Conservation (phyloP, 805 yeast species). For the Maudiozyma serrabonitensis region DNA sequence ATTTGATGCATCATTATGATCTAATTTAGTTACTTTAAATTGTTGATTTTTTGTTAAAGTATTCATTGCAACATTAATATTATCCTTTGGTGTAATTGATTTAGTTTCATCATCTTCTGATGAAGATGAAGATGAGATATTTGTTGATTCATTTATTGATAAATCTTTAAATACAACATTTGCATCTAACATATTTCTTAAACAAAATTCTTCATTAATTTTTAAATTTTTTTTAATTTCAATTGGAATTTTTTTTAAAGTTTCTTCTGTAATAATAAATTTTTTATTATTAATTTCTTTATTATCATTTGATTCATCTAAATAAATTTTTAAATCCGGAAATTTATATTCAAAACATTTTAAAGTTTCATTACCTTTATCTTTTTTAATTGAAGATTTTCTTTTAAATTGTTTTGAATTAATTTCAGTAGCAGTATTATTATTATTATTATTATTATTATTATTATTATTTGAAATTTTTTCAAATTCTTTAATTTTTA, state of each 20-base stretch:
- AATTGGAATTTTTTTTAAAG: neutral
- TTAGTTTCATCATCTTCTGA: neutral
- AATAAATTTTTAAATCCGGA: slow-evolving; percentile 13
- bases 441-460: neutral
- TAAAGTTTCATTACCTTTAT: slow-evolving; percentile 8
- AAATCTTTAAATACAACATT: neutral
- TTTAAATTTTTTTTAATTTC: slow-evolving; percentile 2
- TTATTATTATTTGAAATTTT: too few relatives aligned
- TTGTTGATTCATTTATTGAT: neutral
- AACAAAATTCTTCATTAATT: slow-evolving; percentile 2
- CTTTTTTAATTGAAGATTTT: neutral
- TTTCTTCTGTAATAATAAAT: neutral
- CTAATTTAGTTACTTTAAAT: slow-evolving; percentile 21
- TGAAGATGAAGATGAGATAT: too few relatives aligned
- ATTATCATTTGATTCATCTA: neutral
- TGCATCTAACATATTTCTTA: slow-evolving; percentile 1
- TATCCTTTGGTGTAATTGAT: neutral
- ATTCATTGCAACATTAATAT: neutral
- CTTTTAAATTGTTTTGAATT: neutral
- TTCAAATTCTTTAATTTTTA: neutral
- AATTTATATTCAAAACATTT: slow-evolving; percentile 24
- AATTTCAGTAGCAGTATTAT: neutral
- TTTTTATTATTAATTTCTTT: neutral
- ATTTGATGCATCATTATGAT: slow-evolving; percentile 10
- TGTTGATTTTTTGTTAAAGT: slow-evolving; percentile 26